Evolutionary conservation across 176 grass and related monocot genomes (phyloP), one percentile per base, ranked within the genome.

Genomic region (barley (Hordeum vulgare)): DNA sequence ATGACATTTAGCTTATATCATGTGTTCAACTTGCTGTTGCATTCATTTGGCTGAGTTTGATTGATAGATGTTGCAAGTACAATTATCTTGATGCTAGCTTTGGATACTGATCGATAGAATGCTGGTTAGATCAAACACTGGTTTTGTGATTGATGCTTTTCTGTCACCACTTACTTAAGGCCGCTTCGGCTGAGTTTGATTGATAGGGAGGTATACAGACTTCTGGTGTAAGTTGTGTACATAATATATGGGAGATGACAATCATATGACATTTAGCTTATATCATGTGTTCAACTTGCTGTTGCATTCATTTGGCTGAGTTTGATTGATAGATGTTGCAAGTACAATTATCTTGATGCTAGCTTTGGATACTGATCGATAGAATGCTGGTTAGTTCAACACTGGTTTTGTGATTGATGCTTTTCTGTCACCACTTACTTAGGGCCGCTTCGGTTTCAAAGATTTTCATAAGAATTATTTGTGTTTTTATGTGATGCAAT

Each of bases 221-320:
- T 79, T 12, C 59, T 76, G 39, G 39, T 84, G 67, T 84, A 79
- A 88, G 75, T 65, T 76, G 28, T 89, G 87, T 89, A 85, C 49
- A 89, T 81, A 85, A 54, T 73, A 64, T 78, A 86, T 74, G 77
- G 54, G 41, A 71, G n/a, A 64, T 84, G 10, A 84, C 65, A 66
- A 76, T 54, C 29, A 75, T 76, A 66, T 76, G 72, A 21, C 60
- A 75, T 20, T 13, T 83, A 64, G 70, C 12, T 75, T 64, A 11
- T 44, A 20, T 29, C 70, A 27, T 74, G 70, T 66, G 4, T 33
- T 53, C 6, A 65, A 29, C 61, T 49, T 74, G 8, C 11, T 25
- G 12, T 45, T 74, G 11, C 34, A 24, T 74, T 26, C 8, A n/a
- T 72, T 0, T 11, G 20, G 66, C 28, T 17, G 31, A 20, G 9